Conservation (phyloP, 1,139 yeast species). For the Fermentozyma sake region DNA sequence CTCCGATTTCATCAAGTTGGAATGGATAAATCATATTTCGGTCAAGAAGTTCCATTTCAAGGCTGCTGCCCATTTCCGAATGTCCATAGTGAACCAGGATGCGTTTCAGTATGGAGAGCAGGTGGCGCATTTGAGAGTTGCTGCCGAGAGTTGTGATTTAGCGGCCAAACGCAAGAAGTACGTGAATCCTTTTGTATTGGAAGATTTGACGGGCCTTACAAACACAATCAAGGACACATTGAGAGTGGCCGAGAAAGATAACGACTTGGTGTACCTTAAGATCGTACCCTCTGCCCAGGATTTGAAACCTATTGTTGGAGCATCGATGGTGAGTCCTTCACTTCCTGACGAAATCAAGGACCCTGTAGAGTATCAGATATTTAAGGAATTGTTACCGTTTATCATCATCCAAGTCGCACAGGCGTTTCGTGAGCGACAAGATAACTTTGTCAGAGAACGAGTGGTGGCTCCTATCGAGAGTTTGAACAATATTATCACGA, state of each 20-base stretch:
- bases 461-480: slow-evolving; percentile 50
- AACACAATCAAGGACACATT: slow-evolving; percentile 42
- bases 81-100: slow-evolving; percentile 47
- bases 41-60: slow-evolving; percentile 60
- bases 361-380: slow-evolving; percentile 29
- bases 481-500: slow-evolving; percentile 44
- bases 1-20: slow-evolving; percentile 51
- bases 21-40: slow-evolving; percentile 59
- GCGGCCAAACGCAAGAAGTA: slow-evolving; percentile 41
- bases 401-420: slow-evolving; percentile 62
- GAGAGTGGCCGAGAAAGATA: slow-evolving; percentile 67
- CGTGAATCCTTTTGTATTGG: slow-evolving; percentile 39
- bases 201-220: slow-evolving; percentile 46
- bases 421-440: slow-evolving; percentile 66
- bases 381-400: slow-evolving; percentile 61
- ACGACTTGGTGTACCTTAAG: slow-evolving; percentile 72
- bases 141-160: slow-evolving; percentile 24
- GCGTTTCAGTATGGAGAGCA: slow-evolving; percentile 64
- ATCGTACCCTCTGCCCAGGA: slow-evolving; percentile 48
- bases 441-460: slow-evolving; percentile 47
- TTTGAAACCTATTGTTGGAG: slow-evolving; percentile 43
- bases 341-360: slow-evolving; percentile 30
- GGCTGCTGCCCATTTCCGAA: slow-evolving; percentile 67
- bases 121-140: slow-evolving; percentile 50
- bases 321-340: slow-evolving; percentile 53